Evolutionary conservation across 257 asterid species (phyloP).

Genomic region (Echium plantagineum): DNA sequence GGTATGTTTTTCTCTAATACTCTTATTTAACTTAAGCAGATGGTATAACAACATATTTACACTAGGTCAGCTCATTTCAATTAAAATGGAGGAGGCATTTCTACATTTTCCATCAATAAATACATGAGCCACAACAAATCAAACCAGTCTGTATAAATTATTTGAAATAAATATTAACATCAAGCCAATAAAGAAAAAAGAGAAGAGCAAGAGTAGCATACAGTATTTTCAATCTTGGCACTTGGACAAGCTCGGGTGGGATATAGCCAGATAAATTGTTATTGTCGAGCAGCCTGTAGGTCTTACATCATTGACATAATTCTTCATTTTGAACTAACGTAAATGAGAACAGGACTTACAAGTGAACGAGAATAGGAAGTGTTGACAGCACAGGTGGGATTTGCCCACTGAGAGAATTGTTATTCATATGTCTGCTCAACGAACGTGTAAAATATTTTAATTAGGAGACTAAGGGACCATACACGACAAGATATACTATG

Average conservation of each 20-base stretch:
- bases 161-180: neutral
- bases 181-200: too few relatives aligned
- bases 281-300: constrained; percentile 89
- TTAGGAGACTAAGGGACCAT: neutral
- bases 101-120: neutral
- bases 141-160: neutral
- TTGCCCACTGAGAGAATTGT: constrained; percentile 82
- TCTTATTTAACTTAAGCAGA: too few relatives aligned
- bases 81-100: too few relatives aligned
- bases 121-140: neutral
- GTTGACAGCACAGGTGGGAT: constrained; percentile 71
- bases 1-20: too few relatives aligned
- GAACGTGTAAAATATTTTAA: constrained; percentile 10
- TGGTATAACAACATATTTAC: too few relatives aligned
- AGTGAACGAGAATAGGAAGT: constrained; percentile 80
- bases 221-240: constrained; percentile 62
- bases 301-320: constrained; percentile 7
- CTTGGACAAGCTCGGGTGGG: constrained; percentile 65
- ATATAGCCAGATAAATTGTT: constrained; percentile 85
- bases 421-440: constrained; percentile 90
- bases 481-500: too few relatives aligned
- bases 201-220: constrained; percentile 26
- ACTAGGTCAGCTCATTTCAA: too few relatives aligned
- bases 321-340: constrained; percentile 6
- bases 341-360: constrained; percentile 46